A percentile compares a stretch with the other conserved stretches of the same genome.
These are phyloP conservation scores for Paxillus involutus DNA, from an alignment of 768 basidiomycete genomes.

Conservation along the genomic window DNA sequence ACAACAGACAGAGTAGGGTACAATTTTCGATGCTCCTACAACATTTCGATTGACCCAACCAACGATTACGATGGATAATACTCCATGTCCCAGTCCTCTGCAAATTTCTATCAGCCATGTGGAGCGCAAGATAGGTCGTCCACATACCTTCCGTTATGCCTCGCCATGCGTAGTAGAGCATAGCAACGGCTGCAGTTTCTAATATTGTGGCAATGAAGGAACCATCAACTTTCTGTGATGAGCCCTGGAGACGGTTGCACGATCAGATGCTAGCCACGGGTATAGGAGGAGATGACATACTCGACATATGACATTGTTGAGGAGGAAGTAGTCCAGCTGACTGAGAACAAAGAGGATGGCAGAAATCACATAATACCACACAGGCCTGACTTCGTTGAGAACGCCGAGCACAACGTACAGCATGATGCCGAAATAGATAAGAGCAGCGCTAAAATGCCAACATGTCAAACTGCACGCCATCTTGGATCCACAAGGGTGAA, in stretches of 20 bases:
- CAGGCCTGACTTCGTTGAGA: constrained; percentile 77
- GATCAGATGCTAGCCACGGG: constrained; percentile 9
- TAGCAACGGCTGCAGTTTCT: constrained; percentile 70
- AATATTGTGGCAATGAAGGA: constrained; percentile 84
- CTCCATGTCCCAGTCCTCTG: constrained; percentile 54
- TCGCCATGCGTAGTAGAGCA: constrained; percentile 79
- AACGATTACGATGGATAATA: constrained; percentile 41
- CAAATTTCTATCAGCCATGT: constrained; percentile 1
- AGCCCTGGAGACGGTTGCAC: constrained; percentile 41
- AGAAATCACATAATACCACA: constrained; percentile 74
- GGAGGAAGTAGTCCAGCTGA: constrained; percentile 82
- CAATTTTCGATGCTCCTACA: constrained; percentile 6
- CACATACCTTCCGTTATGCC: constrained; percentile 84
- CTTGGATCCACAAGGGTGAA: neutral
- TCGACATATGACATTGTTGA: constrained; percentile 74
- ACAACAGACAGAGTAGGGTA: constrained; percentile 10
- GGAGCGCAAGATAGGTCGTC: neutral
- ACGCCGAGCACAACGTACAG: constrained; percentile 73
- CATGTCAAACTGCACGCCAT: neutral
- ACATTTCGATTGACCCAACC: neutral
- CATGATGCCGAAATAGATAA: constrained; percentile 77
- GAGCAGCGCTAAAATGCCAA: constrained; percentile 46
- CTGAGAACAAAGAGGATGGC: constrained; percentile 76
- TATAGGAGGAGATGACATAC: constrained; percentile 35
- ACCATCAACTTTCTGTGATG: constrained; percentile 75